phyloP scores from a whole-genome alignment of 2,329 filamentous ascomycete genomes.

The Huntiella abstrusa region DNA sequence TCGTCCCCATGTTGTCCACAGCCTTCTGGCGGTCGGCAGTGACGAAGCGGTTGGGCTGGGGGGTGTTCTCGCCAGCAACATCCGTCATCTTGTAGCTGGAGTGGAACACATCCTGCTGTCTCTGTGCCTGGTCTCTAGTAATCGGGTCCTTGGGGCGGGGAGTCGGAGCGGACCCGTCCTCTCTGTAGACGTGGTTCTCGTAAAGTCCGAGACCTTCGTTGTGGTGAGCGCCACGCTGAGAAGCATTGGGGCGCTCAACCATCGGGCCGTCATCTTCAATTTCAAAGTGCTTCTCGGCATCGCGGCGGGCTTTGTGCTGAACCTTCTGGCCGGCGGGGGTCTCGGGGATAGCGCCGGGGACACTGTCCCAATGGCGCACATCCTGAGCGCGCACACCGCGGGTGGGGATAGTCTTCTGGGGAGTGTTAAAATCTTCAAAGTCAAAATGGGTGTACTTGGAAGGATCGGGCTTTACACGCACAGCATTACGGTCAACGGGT shows the following conservation, averaged over 20 bases:
- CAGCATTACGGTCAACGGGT: constrained; percentile 16
- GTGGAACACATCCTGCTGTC: constrained; percentile 48
- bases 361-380: constrained; percentile 61
- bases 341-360: constrained; percentile 29
- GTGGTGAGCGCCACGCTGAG: constrained; percentile 47
- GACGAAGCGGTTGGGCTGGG: constrained; percentile 24
- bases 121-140: constrained; percentile 7
- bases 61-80: constrained; percentile 32
- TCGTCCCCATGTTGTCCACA: constrained; percentile 54
- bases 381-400: constrained; percentile 47
- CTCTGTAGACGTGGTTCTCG: constrained; percentile 53
- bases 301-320: constrained; percentile 50
- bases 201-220: constrained; percentile 33
- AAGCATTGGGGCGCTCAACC: constrained; percentile 29
- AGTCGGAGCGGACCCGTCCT: constrained; percentile 27
- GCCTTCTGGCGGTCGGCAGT: constrained; percentile 46
- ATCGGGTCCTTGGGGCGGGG: constrained; percentile 20
- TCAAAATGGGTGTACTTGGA: constrained; percentile 11
- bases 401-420: constrained; percentile 46
- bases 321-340: constrained; percentile 37
- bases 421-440: constrained; percentile 75
- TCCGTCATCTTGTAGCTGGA: constrained; percentile 63
- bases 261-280: constrained; percentile 45
- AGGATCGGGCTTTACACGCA: constrained; percentile 8
- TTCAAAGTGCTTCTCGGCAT: constrained; percentile 69